Base-by-base conservation (phyloP, 2,329 filamentous ascomycete genomes). In the Trichoderma sp. region DNA sequence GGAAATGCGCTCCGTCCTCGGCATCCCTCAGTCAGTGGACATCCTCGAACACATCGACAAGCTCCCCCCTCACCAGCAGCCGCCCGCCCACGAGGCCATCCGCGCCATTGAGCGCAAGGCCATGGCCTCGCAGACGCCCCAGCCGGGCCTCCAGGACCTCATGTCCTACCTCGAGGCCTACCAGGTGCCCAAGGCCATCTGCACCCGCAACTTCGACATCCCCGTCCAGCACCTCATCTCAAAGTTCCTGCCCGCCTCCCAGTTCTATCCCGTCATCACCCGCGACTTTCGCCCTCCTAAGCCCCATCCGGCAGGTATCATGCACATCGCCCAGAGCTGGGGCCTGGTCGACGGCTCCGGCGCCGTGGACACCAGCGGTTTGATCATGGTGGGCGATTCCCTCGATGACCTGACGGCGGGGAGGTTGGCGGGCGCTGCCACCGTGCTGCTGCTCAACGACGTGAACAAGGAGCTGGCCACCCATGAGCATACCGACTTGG, bases 371-470 rank as follows among this genome's bases (percentile, higher is more conserved):
- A 87, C 84, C 3, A 85, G 82, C 56, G 81, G 79, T 6, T 77
- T 90, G 56, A 88, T 90, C 75, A 91, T 91, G 89, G 89, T 91
- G 26, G 93, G 93, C 4, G 93, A 95, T 79, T 94, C 91, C 18
- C 89, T 97, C 70, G 96, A 98, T 80, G 96, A 99, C 79, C 97
- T 98, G 89, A 93, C 91, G 8, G 94, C 95, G 1, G 95, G 96
- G 0, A 88, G 91, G 73, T 86, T 86, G 67, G 95, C 95, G 0
- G 95, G 95, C 1, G 93, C 95, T 1, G 92, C 94, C 39, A 98
- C 96, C 0, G 94, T 98, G n/a, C 79, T 98, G 79, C 84, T 99
- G 58, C 87, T 92, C 18, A 97, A 97, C 77, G 89, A 93, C n/a
- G 90, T 87, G n/a, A 97, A 97, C 79, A 81, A 81, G 70, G 86